Evolutionary conservation across 129 eudicot species (phyloP), one percentile per base, ranked within the genome.

Genomic region (Ambrosia artemisiifolia): DNA sequence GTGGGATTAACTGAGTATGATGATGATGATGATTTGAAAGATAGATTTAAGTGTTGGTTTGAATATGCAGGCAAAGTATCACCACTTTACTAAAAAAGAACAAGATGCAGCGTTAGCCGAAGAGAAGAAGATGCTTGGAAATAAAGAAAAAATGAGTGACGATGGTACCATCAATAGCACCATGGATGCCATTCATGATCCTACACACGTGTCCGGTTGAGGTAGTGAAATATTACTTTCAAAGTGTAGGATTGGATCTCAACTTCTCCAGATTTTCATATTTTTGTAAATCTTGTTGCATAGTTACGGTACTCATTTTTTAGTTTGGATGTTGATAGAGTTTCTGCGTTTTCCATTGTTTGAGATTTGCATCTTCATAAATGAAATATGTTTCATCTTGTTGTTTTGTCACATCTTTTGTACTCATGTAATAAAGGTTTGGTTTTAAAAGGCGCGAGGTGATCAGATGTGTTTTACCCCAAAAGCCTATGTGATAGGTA

Each of bases 121-220:
- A 70, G 98, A 94, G 80, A 94, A 90, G 81, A 81, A 62, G 79
- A 77, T 84, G 69, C 83, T 86, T 57, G 97, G 88, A 83, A 85
- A 85, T 74, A 80, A 89, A 71, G 87, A 86, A 87, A 94, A 77
- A 65, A 81, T 85, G 70, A 94, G 80, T 81, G 89, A 84, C 20
- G 88, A 87, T 8, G 98, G 97, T 48, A 81, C 80, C 1, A 82
- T 94, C 3, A 93, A 91, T 44, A 94, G 98, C 84, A 88, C 93
- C 30, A 86, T 94, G 96, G 98, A 94, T 50, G 98, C 98, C 75
- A 75, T 92, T 55, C 88, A 78, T 48, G 86, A 88, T 61, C 90
- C 86, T 11, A 85, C 67, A 54, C 67, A 77, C 3, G 51, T 81
- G 17, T 81, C 54, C 3, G 84, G 84, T 12, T 78, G 84, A 35